Conservation (phyloP, 2,329 filamentous ascomycete species). For the Didymella pomorum region DNA sequence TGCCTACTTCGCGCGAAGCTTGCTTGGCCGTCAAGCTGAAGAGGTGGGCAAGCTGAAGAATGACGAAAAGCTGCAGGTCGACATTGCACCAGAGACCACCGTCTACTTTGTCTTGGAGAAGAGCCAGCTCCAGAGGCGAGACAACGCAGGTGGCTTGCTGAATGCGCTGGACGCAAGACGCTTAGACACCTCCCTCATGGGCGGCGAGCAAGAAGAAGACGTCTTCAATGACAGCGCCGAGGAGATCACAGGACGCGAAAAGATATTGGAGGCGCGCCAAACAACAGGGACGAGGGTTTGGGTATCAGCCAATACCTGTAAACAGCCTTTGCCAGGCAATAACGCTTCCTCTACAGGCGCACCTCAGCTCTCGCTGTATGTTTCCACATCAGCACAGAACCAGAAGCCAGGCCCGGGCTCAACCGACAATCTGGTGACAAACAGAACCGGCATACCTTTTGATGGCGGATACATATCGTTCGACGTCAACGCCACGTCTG, state of each 20-base stretch:
- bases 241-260: conserved; percentile 12
- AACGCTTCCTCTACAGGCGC: conserved; percentile 54
- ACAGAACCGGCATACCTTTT: conserved; percentile 58
- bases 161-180: conserved; percentile 35
- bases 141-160: conserved; percentile 38
- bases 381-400: conserved; percentile 72
- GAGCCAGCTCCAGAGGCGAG: conserved; percentile 59
- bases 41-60: conserved; percentile 64
- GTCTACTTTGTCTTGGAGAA: conserved; percentile 71
- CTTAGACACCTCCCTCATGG: conserved; percentile 3
- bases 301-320: conserved; percentile 86
- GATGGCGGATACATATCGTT: conserved; percentile 74
- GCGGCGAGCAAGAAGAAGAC: neutral
- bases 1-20: conserved; percentile 65
- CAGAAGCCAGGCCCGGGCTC: conserved; percentile 70
- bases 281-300: conserved; percentile 63
- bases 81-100: conserved; percentile 69
- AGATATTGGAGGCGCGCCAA: conserved; percentile 35
- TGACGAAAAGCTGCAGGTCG: conserved; percentile 68
- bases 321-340: conserved; percentile 70
- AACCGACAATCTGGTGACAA: conserved; percentile 55
- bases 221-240: conserved; percentile 13
- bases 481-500: conserved; percentile 66
- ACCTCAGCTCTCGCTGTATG: conserved; percentile 78
- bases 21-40: conserved; percentile 67